Conservation (phyloP, 2,329 filamentous ascomycete species). For the Penicillium sp. region DNA sequence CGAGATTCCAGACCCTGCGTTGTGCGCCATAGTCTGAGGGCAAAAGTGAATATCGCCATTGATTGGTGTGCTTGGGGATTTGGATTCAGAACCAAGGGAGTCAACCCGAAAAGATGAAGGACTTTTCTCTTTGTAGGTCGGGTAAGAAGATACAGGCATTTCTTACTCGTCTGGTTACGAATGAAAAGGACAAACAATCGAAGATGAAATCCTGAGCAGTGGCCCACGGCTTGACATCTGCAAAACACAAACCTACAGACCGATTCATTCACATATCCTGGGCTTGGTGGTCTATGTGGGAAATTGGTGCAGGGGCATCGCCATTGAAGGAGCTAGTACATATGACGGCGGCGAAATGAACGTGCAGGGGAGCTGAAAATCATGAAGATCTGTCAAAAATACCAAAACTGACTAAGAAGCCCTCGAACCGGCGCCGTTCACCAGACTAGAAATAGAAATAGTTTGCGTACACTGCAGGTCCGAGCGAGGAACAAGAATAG, state of each 20-base stretch:
- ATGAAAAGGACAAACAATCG: neutral
- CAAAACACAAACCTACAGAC: constrained; percentile 1
- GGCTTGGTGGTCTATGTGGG: neutral
- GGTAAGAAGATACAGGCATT: neutral
- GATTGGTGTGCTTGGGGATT: neutral
- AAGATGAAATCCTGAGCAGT: constrained; percentile 2
- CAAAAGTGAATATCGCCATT: neutral
- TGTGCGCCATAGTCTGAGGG: neutral
- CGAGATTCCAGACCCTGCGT: neutral
- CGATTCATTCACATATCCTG: constrained; percentile 1
- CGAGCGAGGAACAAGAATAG: constrained; percentile 13
- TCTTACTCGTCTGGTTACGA: neutral
- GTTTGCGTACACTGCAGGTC: neutral
- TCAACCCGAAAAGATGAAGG: neutral
- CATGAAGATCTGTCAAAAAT: neutral
- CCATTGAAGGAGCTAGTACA: neutral
- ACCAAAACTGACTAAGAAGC: too few species aligned
- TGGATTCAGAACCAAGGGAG: neutral
- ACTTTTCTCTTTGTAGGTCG: neutral
- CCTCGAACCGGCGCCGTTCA: neutral
- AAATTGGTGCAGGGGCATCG: neutral
- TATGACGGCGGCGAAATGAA: constrained; percentile 4
- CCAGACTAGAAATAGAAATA: neutral
- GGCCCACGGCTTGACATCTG: neutral
- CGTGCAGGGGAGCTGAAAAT: neutral